These are phyloP conservation scores for Neoboletus brunneissimus DNA, from an alignment of 768 basidiomycete genomes.

Conservation along the genomic window DNA sequence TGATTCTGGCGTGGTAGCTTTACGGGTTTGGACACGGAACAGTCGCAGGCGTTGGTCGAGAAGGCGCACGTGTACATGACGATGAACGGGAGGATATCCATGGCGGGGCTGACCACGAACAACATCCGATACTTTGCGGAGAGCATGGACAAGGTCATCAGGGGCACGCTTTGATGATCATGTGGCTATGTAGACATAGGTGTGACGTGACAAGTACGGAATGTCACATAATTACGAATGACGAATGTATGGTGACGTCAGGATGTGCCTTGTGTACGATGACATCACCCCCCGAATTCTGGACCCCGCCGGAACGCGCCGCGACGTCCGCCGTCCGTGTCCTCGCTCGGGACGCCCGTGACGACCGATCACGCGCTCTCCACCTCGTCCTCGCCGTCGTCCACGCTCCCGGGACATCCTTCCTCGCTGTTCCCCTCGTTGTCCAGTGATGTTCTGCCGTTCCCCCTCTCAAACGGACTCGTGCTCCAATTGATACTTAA, in stretches of 20 bases:
- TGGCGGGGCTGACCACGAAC: conserved; percentile 83
- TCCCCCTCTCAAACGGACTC: conserved; percentile 9
- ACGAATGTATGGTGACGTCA: conserved; percentile 23
- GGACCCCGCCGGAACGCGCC: conserved; percentile 29
- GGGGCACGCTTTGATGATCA: conserved; percentile 38
- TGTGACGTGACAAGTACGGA: neutral
- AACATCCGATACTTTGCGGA: conserved; percentile 79
- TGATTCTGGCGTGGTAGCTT: conserved; percentile 49
- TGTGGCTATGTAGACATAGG: conserved; percentile 18
- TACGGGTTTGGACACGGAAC: conserved; percentile 70
- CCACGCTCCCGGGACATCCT: conserved; percentile 19
- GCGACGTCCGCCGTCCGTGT: conserved; percentile 19
- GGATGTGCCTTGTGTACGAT: conserved; percentile 21
- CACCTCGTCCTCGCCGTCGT: conserved; percentile 14
- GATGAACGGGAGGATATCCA: conserved; percentile 84
- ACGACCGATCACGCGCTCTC: conserved; percentile 20
- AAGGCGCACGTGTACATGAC: conserved; percentile 85
- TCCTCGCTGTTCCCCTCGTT: conserved; percentile 12
- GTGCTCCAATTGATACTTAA: conserved; percentile 15
- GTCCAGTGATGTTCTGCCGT: conserved; percentile 11
- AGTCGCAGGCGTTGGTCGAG: conserved; percentile 66
- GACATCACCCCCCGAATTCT: conserved; percentile 31
- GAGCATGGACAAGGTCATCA: conserved; percentile 65
- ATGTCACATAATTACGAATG: neutral
- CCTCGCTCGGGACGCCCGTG: conserved; percentile 12